These are phyloP conservation scores for Pyrenochaeta sp. DNA, from an alignment of 2,329 filamentous ascomycete species.

Conservation along the genomic window DNA sequence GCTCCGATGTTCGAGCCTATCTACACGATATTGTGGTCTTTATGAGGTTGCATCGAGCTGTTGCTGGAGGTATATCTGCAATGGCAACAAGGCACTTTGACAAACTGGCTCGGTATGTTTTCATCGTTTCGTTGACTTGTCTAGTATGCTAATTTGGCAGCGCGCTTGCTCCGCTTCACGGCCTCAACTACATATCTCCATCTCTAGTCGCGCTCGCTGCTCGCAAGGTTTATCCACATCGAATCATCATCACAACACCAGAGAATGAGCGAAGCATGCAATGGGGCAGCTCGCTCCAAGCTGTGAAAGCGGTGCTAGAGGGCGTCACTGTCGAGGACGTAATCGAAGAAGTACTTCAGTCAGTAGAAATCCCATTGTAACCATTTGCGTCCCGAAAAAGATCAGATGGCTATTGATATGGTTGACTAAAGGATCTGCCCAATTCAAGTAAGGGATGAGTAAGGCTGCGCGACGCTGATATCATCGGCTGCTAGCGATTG, in stretches of 20 bases:
- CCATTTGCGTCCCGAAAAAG: background rate
- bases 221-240: slow-evolving; percentile 87
- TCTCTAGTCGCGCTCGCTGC: slow-evolving; percentile 83
- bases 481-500: slow-evolving; percentile 20
- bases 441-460: slow-evolving; percentile 26
- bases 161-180: slow-evolving; percentile 82
- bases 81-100: slow-evolving; percentile 80
- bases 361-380: slow-evolving; percentile 65
- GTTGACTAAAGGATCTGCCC: background rate
- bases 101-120: slow-evolving; percentile 65
- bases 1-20: slow-evolving; percentile 82
- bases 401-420: background rate
- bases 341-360: slow-evolving; percentile 65
- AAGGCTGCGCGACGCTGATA: slow-evolving; percentile 36
- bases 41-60: slow-evolving; percentile 85
- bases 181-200: slow-evolving; percentile 81
- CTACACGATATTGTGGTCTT: slow-evolving; percentile 88
- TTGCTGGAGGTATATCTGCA: slow-evolving; percentile 79
- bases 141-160: slow-evolving; percentile 49
- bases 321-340: slow-evolving; percentile 64
- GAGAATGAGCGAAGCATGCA: slow-evolving; percentile 86
- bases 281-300: slow-evolving; percentile 83
- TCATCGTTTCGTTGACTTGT: background rate
- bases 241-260: slow-evolving; percentile 74
- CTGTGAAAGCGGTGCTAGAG: slow-evolving; percentile 73